Evolutionary conservation across 2,329 filamentous ascomycete genomes (phyloP), one percentile per base, ranked within the genome.

Genomic region (Diatrype stigma): DNA sequence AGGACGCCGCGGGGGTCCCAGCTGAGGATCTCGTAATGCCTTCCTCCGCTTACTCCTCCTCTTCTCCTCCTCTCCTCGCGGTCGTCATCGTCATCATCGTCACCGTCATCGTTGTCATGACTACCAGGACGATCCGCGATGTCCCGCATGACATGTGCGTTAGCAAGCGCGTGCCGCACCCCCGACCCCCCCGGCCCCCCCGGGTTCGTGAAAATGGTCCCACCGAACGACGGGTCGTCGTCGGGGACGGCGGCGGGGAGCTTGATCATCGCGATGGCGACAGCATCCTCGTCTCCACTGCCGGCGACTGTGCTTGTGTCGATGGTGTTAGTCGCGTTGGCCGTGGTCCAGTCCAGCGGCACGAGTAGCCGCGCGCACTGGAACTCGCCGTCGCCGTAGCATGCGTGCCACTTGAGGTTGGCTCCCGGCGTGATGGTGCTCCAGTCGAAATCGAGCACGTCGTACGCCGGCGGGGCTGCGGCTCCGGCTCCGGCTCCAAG

Each of bases 141-240:
- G 1, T 23, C 52, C 42, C 67, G 72, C 11, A 74, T 51, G n/a
- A 47, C 19, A 2, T 45, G 50, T n/a, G 65, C 73, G 2, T 23
- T 37, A 1, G 5, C 3, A 7, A 67, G 57, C 6, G 69, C 30
- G 12, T 67, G 55, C 0, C 28, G 34, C 2, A 74, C 65, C 8
- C 75, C 74, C 1, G 70, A 72, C 19, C 63, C 69, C 26, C 74
- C 71, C 0, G 74, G 74, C 0, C 75, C 75, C 40, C 75, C 75
- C 0, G 73, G 74, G 62, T 76, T 76, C 45, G 62, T 58, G 55
- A 77, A 63, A 40, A 77, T 62, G 45, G 73, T 63, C 17, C 75
- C 75, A 37, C 66, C 72, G 48, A 71, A 76, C 34, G 63, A 53
- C 3, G 69, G 63, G 50, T 73, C 67, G n/a, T 59, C 37, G 21